Conservation (phyloP, 805 yeast genomes). For the Ogataea philodendri region DNA sequence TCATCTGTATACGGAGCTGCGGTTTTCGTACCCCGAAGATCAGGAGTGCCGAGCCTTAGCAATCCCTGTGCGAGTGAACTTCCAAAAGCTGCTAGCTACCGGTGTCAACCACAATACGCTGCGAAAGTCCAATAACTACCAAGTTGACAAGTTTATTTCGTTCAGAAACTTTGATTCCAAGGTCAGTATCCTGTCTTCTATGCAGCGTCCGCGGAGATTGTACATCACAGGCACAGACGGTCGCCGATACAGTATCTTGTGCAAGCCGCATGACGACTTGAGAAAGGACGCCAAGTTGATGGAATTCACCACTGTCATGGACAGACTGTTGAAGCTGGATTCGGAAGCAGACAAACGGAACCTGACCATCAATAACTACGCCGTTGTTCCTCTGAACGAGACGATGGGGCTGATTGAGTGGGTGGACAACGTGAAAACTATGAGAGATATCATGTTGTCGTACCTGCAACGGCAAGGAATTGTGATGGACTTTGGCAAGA, state of each 20-base stretch:
- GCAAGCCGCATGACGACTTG: conserved; percentile 87
- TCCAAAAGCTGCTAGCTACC: conserved; percentile 62
- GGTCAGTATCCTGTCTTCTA: conserved; percentile 71
- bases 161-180: conserved; percentile 62
- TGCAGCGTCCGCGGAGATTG: conserved; percentile 84
- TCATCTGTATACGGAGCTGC: conserved; percentile 42
- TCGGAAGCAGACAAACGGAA: conserved; percentile 72
- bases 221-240: conserved; percentile 79
- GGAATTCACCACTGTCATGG: conserved; percentile 87
- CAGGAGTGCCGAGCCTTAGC: conserved; percentile 46
- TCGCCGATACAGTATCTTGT: conserved; percentile 64
- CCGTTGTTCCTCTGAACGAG: conserved; percentile 85
- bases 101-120: conserved; percentile 41
- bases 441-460: conserved; percentile 55
- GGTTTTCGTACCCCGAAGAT: conserved; percentile 32
- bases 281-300: conserved; percentile 92
- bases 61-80: conserved; percentile 70
- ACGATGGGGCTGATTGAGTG: conserved; percentile 89
- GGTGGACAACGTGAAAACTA: conserved; percentile 73
- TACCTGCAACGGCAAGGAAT: conserved; percentile 28
- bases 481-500: conserved; percentile 29
- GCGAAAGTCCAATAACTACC: conserved; percentile 26
- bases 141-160: conserved; percentile 38
- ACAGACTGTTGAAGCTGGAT: conserved; percentile 63
- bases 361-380: conserved; percentile 72